Conservation (phyloP, 768 basidiomycete species). For the Boletus pseudopeckii region DNA sequence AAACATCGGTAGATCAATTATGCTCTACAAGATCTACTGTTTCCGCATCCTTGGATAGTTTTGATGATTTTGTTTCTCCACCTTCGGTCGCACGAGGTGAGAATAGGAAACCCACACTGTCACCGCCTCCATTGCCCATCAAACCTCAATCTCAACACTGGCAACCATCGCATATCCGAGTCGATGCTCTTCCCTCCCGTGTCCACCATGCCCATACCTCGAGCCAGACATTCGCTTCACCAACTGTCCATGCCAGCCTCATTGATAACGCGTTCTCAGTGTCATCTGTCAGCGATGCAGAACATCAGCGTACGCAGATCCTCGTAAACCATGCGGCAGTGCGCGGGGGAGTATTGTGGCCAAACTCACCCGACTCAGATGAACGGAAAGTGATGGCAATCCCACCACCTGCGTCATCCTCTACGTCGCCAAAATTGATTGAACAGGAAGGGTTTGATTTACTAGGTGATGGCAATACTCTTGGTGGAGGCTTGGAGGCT, state of each 20-base stretch:
- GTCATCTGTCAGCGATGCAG: slow-evolving; percentile 35
- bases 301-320: slow-evolving; percentile 55
- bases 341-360: slow-evolving; percentile 39
- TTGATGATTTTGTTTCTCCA: slow-evolving; percentile 46
- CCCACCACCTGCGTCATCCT: slow-evolving; percentile 24
- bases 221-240: slow-evolving; percentile 12
- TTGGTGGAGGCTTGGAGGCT: background rate
- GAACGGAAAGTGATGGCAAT: slow-evolving; percentile 28
- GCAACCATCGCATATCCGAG: slow-evolving; percentile 2
- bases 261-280: slow-evolving; percentile 6
- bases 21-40: slow-evolving; percentile 20
- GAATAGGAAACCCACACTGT: slow-evolving; percentile 37
- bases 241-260: slow-evolving; percentile 14
- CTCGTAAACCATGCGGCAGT: slow-evolving; percentile 57
- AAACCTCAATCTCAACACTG: slow-evolving; percentile 24
- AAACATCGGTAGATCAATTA: slow-evolving; percentile 19
- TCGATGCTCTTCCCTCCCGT: slow-evolving; percentile 13
- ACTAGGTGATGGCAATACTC: slow-evolving; percentile 11
- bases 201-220: slow-evolving; percentile 18
- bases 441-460: slow-evolving; percentile 15
- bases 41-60: slow-evolving; percentile 40
- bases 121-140: slow-evolving; percentile 43
- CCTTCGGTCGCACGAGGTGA: slow-evolving; percentile 2
- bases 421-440: background rate
- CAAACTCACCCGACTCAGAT: slow-evolving; percentile 20